A percentile compares a stretch with the other conserved stretches of the same genome.
Conservation (phyloP, 371 early-diverging fungal species). For the Apophysomyces variabilis region DNA sequence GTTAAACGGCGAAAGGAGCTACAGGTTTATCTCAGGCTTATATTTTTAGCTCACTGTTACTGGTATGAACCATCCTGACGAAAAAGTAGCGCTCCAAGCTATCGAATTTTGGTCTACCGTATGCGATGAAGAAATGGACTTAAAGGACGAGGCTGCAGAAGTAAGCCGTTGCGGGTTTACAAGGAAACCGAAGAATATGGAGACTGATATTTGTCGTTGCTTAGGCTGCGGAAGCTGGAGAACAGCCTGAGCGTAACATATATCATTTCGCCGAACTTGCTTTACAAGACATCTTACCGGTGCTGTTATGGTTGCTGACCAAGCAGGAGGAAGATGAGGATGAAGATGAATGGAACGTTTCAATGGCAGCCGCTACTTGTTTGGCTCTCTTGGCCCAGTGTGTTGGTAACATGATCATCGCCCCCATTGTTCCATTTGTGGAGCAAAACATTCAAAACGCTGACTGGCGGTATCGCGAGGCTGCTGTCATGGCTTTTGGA, state of each 20-base stretch:
- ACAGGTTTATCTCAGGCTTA: not conserved
- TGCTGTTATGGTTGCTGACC: conserved; percentile 87
- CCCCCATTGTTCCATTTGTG: conserved; percentile 88
- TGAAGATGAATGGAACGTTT: conserved; percentile 96
- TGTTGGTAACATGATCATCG: conserved; percentile 78
- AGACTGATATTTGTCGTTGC: not conserved
- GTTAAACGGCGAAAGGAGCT: not conserved
- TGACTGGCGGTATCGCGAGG: conserved; percentile 95
- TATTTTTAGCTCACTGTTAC: conserved; percentile 74
- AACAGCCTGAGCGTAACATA: conserved; percentile 58
- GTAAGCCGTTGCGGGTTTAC: conserved; percentile 21
- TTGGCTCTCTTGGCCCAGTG: conserved; percentile 85
- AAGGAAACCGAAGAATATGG: not conserved
- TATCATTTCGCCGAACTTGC: conserved; percentile 81
- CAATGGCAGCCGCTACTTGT: conserved; percentile 98
- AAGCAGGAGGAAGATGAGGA: conserved; percentile 96
- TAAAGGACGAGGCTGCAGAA: conserved; percentile 55
- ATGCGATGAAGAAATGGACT: conserved; percentile 91
- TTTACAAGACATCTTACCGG: conserved; percentile 81
- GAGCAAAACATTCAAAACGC: conserved; percentile 78
- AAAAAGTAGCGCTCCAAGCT: conserved; percentile 91
- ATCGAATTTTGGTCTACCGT: conserved; percentile 99
- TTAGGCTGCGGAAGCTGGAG: conserved; percentile 62
- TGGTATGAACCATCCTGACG: conserved; percentile 82
- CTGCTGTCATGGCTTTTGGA: conserved; percentile 98